These are phyloP conservation scores for Eutrema salsugineum DNA, from an alignment of 441 rosid genomes.

Conservation along the genomic window DNA sequence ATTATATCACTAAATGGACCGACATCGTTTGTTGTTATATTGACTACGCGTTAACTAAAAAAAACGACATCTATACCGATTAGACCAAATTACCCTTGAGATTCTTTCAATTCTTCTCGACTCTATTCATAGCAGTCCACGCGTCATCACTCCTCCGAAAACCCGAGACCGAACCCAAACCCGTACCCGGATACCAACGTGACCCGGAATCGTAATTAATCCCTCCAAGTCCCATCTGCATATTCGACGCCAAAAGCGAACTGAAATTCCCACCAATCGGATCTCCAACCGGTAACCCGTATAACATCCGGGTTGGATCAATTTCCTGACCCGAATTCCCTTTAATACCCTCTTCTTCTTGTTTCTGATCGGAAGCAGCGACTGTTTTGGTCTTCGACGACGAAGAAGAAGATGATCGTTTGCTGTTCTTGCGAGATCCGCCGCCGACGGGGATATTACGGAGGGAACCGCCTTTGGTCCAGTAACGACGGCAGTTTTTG, in stretches of 20 bases:
- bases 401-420: conserved; percentile 32
- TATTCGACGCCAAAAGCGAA: conserved; percentile 47
- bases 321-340: conserved; percentile 22
- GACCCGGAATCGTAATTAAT: conserved; percentile 38
- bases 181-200: conserved; percentile 36
- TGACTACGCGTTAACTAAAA: conserved; percentile 1
- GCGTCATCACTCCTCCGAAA: neutral
- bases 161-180: conserved; percentile 35
- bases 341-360: neutral
- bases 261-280: conserved; percentile 48
- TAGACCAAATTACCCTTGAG: neutral
- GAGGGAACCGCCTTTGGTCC: conserved; percentile 92
- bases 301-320: conserved; percentile 43
- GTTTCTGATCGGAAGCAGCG: conserved; percentile 20
- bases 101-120: conserved; percentile 4
- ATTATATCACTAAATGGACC: conserved; percentile 14
- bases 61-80: neutral
- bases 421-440: conserved; percentile 61
- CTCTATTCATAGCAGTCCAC: conserved; percentile 9
- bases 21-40: conserved; percentile 12
- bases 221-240: conserved; percentile 34
- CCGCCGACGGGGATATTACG: conserved; percentile 94
- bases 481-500: conserved; percentile 82
- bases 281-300: conserved; percentile 41
- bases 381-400: conserved; percentile 30